phyloP scores from a whole-genome alignment of 208 protist genomes.

The Acanthamoeba castellanii region DNA sequence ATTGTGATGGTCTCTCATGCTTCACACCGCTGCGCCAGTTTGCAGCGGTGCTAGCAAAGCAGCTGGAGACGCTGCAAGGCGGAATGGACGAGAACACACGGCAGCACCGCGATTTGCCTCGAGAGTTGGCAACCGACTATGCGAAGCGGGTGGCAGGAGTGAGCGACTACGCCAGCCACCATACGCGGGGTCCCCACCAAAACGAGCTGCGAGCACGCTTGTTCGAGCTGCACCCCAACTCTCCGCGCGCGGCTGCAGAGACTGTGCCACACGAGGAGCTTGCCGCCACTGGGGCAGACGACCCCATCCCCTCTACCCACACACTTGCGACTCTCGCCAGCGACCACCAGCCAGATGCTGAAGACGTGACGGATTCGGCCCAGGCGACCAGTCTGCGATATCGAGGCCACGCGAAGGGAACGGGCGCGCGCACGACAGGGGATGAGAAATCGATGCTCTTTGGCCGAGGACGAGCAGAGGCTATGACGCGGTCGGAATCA shows the following conservation, averaged over 20 bases:
- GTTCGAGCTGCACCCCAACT: conserved; percentile 7
- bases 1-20: neutral
- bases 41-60: neutral
- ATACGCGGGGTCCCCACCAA: neutral
- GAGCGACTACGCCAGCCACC: conserved; percentile 4
- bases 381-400: neutral
- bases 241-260: neutral
- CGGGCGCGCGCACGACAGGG: neutral
- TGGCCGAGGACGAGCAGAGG: neutral
- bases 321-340: neutral
- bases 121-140: neutral
- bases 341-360: neutral
- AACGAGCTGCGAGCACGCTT: conserved; percentile 23
- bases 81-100: neutral
- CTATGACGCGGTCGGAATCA: neutral
- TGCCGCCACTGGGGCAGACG: neutral
- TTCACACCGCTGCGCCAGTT: neutral
- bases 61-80: neutral
- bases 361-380: neutral
- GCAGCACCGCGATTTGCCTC: neutral
- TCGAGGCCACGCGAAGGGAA: neutral
- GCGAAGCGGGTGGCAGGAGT: neutral
- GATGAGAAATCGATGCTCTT: neutral
- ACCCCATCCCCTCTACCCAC: neutral
- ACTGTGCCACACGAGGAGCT: neutral